Base-by-base conservation (phyloP, 2,329 filamentous ascomycete genomes). In the Pyrenophora tritici-repentis region DNA sequence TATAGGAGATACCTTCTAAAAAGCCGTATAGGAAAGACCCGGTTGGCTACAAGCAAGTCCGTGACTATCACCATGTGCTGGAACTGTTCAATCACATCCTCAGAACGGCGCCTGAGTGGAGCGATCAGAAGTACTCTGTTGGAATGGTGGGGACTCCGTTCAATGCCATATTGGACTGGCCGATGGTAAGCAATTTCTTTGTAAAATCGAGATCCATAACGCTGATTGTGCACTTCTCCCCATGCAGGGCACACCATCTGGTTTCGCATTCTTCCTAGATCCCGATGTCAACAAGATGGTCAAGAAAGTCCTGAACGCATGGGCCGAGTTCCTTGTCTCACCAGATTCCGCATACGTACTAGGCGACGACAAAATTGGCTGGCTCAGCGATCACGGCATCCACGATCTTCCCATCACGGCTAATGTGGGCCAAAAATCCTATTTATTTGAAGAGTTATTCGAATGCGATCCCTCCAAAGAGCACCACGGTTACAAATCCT, bases 1-100 rank as follows among this genome's bases (percentile, higher is more conserved):
- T 90, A 87, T 90, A 82, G 24, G 84, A 90, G 72, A 77, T 89
- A 16, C 86, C 87, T 0, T 66, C 68, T 26, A 85, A 84, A 68
- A 74, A 78, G 14, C 82, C 82, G 0, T 90, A 90, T 71, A 66
- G 71, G 51, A 76, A 75, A 6, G 86, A 89, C 53, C 85, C 86
- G 0, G 83, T 81, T 1, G 86, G 86, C 1, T 76, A 79, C 45
- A 79, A 76, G 29, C 84, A 88, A 71, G 82, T 90, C 49, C 81
- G 83, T 7, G 81, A 88, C 72, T 88, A 87, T 60, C 50, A 79
- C 5, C 84, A 89, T 59, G 85, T 90, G 83, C 77, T 90, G 16
- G 74, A 77, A 17, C 78, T 89, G 7, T 76, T 90, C 42, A 88
- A 89, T 65, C 81, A 87, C 35, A 66, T 77, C 34, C 63, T 78